Base-by-base conservation (phyloP, 306 rosid genomes). In the Chamaecrista fasciculata region DNA sequence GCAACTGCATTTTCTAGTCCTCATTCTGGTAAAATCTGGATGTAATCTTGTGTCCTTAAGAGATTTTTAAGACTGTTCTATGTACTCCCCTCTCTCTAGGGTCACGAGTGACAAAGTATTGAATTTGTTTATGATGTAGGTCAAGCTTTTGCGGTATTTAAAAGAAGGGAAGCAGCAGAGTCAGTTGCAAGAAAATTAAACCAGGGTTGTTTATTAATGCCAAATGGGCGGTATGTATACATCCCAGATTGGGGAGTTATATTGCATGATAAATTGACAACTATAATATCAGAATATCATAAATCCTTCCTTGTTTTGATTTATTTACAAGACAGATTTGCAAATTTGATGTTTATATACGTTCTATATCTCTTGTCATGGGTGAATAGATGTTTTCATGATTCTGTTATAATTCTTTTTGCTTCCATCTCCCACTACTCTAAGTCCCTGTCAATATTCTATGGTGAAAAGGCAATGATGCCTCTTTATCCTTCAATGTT, bases 161-260 rank as follows among this genome's bases (percentile, higher is more conserved):
- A 68, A 67, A 82, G 69, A 39, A 87, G 46, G 82, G 92, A 91
- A 76, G 79, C 81, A 48, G 97, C 92, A 10, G 85, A 85, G 74
- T 72, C 21, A 70, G 92, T 79, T 62, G 62, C 84, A 65, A 62
- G 70, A 78, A 81, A 78, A 68, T 79, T 91, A 77, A 80, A 84
- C 2, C 75, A 86, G 57, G 82, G 89, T 46, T 91, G 96, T 77
- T 57, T 94, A 39, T 69, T 94, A 31, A 76, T 91, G 80, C 71
- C 97, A 43, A 85, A 87, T 80, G 96, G 95, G 72, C 86, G 95
- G 99, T 94, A 88, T 72, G 91, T 46, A 11, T 76, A 60, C 26
- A 26, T 4, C 77, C 62, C 16, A 11, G 52, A 28, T 2, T 31
- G 36, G 43, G 31, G 39, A 43, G 43, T 23, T 24, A 63, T 43